These are phyloP conservation scores for Auricularia sp. DNA, from an alignment of 768 basidiomycete genomes.

Conservation along the genomic window DNA sequence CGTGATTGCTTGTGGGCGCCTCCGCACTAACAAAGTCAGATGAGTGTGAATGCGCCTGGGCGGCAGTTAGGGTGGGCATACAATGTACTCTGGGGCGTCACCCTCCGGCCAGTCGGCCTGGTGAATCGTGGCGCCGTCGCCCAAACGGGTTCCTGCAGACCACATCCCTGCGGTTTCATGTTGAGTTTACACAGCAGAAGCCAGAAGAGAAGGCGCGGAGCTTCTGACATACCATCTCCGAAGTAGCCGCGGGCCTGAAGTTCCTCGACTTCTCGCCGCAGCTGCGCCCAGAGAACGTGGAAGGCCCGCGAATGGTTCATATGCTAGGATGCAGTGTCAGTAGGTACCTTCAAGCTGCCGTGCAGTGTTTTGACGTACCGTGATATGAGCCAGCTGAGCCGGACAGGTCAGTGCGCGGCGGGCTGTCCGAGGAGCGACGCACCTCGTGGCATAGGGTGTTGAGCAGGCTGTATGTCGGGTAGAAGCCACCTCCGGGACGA, in stretches of 20 bases:
- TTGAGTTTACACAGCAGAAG: no score
- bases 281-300: slow-evolving; percentile 60
- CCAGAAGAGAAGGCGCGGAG: background rate
- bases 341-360: background rate
- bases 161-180: slow-evolving; percentile 49
- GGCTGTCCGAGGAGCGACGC: slow-evolving; percentile 9
- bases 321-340: slow-evolving; percentile 34
- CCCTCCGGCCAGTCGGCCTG: slow-evolving; percentile 41
- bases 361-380: slow-evolving; percentile 31
- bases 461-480: slow-evolving; percentile 57
- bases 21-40: slow-evolving; percentile 45
- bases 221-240: slow-evolving; percentile 51
- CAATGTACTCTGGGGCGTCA: slow-evolving; percentile 72
- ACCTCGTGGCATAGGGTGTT: slow-evolving; percentile 81
- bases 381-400: slow-evolving; percentile 67
- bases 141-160: slow-evolving; percentile 65
- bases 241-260: slow-evolving; percentile 72
- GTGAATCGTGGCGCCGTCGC: slow-evolving; percentile 47
- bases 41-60: no score
- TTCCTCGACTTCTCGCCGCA: slow-evolving; percentile 52
- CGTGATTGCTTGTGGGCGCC: slow-evolving; percentile 60
- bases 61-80: slow-evolving; percentile 19
- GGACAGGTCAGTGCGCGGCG: background rate
- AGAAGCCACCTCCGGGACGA: slow-evolving; percentile 47
- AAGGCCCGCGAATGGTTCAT: slow-evolving; percentile 74